Evolutionary conservation across 1,284 basidiomycete genomes (phyloP).

Genomic region (Cryptococcus maquisensis): DNA sequence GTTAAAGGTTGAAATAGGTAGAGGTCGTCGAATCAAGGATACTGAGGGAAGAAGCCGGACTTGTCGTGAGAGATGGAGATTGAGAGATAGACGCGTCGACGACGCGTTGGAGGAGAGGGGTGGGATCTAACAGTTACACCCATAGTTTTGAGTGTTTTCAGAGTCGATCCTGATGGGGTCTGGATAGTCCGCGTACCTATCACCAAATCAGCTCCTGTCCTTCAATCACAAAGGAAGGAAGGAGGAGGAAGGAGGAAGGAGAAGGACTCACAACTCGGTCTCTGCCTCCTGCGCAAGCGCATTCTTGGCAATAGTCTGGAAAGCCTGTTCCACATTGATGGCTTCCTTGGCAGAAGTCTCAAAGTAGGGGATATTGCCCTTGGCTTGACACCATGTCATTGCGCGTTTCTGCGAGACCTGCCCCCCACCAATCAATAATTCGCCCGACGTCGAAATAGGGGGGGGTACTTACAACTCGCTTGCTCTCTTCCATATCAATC

Average conservation of each 20-base stretch:
- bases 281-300: slow-evolving; percentile 95
- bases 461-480: slow-evolving; percentile 88
- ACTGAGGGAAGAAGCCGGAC: too few species aligned
- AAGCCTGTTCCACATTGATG: slow-evolving; percentile 99
- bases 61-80: not conserved
- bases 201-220: not conserved
- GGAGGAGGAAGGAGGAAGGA: too few species aligned
- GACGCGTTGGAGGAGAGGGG: not conserved
- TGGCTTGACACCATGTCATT: slow-evolving; percentile 99
- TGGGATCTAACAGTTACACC: slow-evolving; percentile 72
- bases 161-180: slow-evolving; percentile 97
- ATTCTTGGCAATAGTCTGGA: slow-evolving; percentile 99
- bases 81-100: not conserved
- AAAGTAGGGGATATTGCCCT: slow-evolving; percentile 99
- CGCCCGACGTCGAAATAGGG: too few species aligned
- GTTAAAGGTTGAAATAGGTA: too few species aligned
- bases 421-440: not conserved
- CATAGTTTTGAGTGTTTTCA: slow-evolving; percentile 84
- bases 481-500: slow-evolving; percentile 99
- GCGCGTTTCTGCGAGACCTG: slow-evolving; percentile 98
- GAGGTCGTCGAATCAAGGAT: too few species aligned
- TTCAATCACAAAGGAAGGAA: not conserved
- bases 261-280: slow-evolving; percentile 80
- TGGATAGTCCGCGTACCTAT: slow-evolving; percentile 94
- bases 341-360: slow-evolving; percentile 99